Evolutionary conservation across 2,329 filamentous ascomycete genomes (phyloP), one percentile per base, ranked within the genome.

Genomic region (Diaporthe aspalathi): DNA sequence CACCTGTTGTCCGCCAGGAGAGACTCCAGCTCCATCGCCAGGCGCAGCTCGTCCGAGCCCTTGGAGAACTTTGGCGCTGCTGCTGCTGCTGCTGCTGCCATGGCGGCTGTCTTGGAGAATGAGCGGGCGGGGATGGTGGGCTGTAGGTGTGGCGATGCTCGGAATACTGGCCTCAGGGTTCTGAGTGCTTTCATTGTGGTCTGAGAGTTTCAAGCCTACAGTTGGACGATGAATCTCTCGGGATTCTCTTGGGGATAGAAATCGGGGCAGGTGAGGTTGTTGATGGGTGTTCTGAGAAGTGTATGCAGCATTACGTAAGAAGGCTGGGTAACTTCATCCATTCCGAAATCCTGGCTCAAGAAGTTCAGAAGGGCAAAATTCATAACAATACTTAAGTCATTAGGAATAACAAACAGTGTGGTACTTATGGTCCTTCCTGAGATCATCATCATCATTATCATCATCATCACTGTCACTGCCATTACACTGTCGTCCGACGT

Each of bases 1-100:
- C 90, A 92, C 65, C 81, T 82, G 45, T 70, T 80, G 49, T 68
- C 79, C 35, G 35, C 35, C 72, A 78, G 80, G 69, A 80, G 82
- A 70, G 75, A 75, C 38, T 81, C 77, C n/a, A 85, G 76, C 22
- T 80, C 78, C 20, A 79, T 69, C 2, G 78, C 75, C 57, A 85
- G 74, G 24, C 77, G 76, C 3, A 78, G 72, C 71, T 81, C 80
- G 73, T 89, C 83, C 6, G 84, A 83, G 71, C 84, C 85, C 35
- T 81, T 74, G 3, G 86, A 83, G 78, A 88, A 88, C 70, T 68
- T 75, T 54, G 77, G 75, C 29, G 60, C 67, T 24, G 70, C 27
- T 56, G 50, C 66, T 53, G 77, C 74, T 35, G 60, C 67, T 24
- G 70, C 35, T 56, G 50, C 66, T 67, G 57, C 70, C 20, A 43